Evolutionary conservation across 805 yeast genomes (phyloP).

Genomic region (Candida pseudofarinosa): DNA sequence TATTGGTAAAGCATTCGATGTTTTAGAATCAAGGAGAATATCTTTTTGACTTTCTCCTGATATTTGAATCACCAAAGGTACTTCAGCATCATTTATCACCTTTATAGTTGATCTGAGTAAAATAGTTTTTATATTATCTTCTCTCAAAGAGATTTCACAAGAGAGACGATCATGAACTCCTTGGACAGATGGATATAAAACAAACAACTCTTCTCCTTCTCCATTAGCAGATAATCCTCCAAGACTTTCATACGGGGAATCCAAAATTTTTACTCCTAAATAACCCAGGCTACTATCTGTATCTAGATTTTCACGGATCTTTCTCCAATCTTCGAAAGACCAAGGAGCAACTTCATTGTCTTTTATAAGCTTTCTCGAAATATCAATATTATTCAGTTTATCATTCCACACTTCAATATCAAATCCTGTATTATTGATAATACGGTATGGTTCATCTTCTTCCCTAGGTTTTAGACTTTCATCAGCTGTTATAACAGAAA

Average conservation of each 20-base stretch:
- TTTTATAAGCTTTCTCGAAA: conserved; percentile 31
- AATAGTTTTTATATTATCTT: conserved; percentile 75
- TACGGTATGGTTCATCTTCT: conserved; percentile 74
- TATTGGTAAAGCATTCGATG: conserved; percentile 68
- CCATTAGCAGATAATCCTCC: conserved; percentile 61
- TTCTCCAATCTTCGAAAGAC: conserved; percentile 95
- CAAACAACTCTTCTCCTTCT: conserved; percentile 79
- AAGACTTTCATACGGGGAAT: conserved; percentile 51
- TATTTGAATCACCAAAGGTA: conserved; percentile 51
- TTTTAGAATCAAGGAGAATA: conserved; percentile 48
- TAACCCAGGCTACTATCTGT: conserved; percentile 58
- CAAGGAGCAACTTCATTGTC: conserved; percentile 61
- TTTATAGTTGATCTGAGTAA: conserved; percentile 73
- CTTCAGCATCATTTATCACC: conserved; percentile 56
- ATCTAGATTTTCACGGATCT: conserved; percentile 72
- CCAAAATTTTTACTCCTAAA: conserved; percentile 59
- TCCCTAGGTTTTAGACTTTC: conserved; percentile 62
- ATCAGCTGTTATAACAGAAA: conserved; percentile 52
- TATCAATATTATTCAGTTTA: conserved; percentile 13
- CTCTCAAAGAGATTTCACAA: conserved; percentile 65
- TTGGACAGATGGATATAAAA: conserved; percentile 56
- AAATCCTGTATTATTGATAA: conserved; percentile 81
- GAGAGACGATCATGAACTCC: conserved; percentile 71
- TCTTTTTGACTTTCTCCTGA: conserved; percentile 29
- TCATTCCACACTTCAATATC: conserved; percentile 84